Evolutionary conservation across 768 basidiomycete genomes (phyloP).

Genomic region (Arthromyces matolae): DNA sequence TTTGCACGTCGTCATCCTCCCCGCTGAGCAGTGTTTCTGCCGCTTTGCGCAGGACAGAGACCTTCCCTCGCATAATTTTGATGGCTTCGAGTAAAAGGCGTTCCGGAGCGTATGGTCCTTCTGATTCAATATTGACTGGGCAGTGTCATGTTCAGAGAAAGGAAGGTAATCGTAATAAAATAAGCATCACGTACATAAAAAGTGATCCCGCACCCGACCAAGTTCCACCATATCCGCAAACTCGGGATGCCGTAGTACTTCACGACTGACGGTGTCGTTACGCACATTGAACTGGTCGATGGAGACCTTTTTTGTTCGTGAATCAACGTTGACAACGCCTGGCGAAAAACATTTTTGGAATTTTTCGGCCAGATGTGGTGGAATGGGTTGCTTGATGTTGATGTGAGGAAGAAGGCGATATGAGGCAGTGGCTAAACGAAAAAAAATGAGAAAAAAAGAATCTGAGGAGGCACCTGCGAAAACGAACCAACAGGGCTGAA

Average conservation of each 20-base stretch:
- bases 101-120: conserved; percentile 84
- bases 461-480: conserved; percentile 7
- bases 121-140: conserved; percentile 87
- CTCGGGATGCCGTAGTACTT: conserved; percentile 89
- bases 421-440: conserved; percentile 79
- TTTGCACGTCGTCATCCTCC: conserved; percentile 47
- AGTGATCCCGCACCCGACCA: conserved; percentile 84
- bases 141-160: too few relatives aligned
- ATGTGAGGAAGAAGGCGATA: conserved; percentile 91
- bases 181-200: conserved; percentile 65
- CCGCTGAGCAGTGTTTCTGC: conserved; percentile 54
- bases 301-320: conserved; percentile 52
- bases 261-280: conserved; percentile 86
- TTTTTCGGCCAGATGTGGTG: conserved; percentile 69
- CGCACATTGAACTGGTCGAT: conserved; percentile 66
- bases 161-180: too few relatives aligned
- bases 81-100: conserved; percentile 78
- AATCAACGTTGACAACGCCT: conserved; percentile 68
- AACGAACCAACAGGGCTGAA: conserved; percentile 87
- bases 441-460: not conserved
- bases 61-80: conserved; percentile 78
- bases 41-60: conserved; percentile 53
- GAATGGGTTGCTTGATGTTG: conserved; percentile 70
- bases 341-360: conserved; percentile 88
- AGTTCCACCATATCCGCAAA: conserved; percentile 82